phyloP scores from a whole-genome alignment of 2,329 filamentous ascomycete genomes.

The Penicillium glabrum region DNA sequence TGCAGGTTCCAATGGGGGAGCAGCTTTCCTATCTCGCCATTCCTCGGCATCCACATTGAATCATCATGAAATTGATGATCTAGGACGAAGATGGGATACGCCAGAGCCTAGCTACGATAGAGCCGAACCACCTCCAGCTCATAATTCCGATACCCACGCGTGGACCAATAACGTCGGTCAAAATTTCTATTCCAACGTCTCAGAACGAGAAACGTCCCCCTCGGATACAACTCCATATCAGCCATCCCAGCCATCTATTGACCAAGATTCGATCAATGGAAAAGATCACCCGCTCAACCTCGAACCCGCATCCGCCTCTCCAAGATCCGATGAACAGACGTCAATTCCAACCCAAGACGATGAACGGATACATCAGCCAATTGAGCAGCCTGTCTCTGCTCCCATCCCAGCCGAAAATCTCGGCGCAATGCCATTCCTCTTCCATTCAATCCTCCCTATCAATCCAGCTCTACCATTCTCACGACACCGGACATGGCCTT shows the following conservation, averaged over 20 bases:
- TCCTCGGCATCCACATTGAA: constrained; percentile 23
- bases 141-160: neutral
- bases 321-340: neutral
- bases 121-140: neutral
- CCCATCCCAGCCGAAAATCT: neutral
- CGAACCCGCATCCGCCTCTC: neutral
- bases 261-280: neutral
- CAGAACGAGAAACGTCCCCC: neutral
- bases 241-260: neutral
- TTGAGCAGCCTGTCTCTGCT: neutral
- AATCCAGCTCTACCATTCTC: constrained; percentile 27
- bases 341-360: neutral
- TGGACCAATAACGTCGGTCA: neutral
- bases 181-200: neutral
- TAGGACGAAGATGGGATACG: neutral
- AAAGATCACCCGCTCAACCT: neutral
- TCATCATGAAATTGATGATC: constrained; percentile 10
- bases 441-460: constrained; percentile 33
- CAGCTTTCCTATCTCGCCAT: constrained; percentile 16
- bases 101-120: neutral
- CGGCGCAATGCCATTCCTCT: constrained; percentile 23
- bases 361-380: neutral
- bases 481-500: constrained; percentile 6
- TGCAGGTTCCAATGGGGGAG: constrained; percentile 16
- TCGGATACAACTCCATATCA: neutral